These are phyloP conservation scores for Emmonsia crescens DNA, from an alignment of 2,329 filamentous ascomycete genomes.

Conservation along the genomic window DNA sequence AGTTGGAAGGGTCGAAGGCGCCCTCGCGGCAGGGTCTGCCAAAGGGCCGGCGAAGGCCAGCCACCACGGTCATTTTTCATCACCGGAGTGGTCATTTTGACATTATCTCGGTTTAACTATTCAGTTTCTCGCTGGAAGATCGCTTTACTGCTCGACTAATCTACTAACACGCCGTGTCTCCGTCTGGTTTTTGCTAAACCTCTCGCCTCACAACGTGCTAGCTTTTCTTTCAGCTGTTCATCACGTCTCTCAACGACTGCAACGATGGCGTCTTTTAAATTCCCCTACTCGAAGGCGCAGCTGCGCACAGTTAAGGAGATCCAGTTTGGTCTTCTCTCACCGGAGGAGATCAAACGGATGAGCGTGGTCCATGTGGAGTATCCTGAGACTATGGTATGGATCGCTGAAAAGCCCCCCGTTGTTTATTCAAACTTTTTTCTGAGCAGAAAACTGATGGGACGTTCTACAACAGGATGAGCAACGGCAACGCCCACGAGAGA, in stretches of 20 bases:
- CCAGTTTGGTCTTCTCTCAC: slow-evolving; percentile 94
- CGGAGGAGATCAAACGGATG: slow-evolving; percentile 98
- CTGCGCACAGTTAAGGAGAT: slow-evolving; percentile 98
- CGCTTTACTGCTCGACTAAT: background rate
- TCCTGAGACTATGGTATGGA: slow-evolving; percentile 81
- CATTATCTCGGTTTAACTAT: background rate
- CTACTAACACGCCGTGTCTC: background rate
- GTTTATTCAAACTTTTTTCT: slow-evolving; percentile 2
- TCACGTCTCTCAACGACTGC: slow-evolving; percentile 21
- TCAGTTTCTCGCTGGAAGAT: background rate
- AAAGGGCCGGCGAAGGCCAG: slow-evolving; percentile 35
- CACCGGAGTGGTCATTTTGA: slow-evolving; percentile 14
- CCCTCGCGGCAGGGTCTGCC: slow-evolving; percentile 40
- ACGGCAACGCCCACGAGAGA: slow-evolving; percentile 77
- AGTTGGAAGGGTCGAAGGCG: slow-evolving; percentile 32
- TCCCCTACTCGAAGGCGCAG: slow-evolving; percentile 85
- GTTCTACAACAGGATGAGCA: slow-evolving; percentile 58
- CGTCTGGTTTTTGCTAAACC: background rate
- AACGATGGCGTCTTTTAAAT: slow-evolving; percentile 85
- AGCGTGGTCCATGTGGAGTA: slow-evolving; percentile 93
- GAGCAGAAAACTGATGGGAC: slow-evolving; percentile 6
- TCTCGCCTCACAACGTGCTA: background rate
- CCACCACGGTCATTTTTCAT: slow-evolving; percentile 24
- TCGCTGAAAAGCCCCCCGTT: background rate
- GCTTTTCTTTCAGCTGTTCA: background rate